phyloP scores from a whole-genome alignment of 208 protist genomes.

The Leishmania martiniquensis region DNA sequence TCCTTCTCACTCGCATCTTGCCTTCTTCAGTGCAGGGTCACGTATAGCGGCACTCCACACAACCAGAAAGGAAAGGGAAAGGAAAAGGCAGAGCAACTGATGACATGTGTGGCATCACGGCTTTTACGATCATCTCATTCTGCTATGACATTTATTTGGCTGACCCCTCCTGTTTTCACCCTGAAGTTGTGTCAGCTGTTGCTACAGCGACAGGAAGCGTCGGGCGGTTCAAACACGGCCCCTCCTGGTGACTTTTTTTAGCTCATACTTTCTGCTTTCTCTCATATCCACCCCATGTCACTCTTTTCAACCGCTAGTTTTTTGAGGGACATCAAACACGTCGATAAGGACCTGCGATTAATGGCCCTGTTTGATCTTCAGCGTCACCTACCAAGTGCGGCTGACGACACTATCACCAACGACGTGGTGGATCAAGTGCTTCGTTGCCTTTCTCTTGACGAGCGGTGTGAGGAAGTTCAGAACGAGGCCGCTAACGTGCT shows the following conservation, averaged over 20 bases:
- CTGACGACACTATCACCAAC: conserved; percentile 9
- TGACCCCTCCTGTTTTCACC: background rate
- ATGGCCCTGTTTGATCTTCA: conserved; percentile 78
- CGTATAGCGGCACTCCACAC: no score
- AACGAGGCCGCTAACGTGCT: conserved; percentile 37
- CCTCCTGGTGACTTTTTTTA: background rate
- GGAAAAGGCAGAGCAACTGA: no score
- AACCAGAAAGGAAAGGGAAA: no score
- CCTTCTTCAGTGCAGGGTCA: background rate
- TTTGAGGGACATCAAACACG: conserved; percentile 52
- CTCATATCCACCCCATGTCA: conserved; percentile 1
- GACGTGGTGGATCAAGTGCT: conserved; percentile 40
- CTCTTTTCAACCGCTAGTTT: conserved; percentile 42
- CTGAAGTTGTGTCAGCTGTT: background rate
- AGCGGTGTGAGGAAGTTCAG: conserved; percentile 41
- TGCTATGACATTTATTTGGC: background rate
- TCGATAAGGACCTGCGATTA: conserved; percentile 65
- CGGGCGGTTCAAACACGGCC: background rate
- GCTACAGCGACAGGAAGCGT: background rate
- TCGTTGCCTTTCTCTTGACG: conserved; percentile 42
- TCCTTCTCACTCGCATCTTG: no score
- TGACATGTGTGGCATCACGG: no score
- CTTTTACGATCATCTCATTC: background rate
- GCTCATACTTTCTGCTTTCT: background rate
- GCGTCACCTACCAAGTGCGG: conserved; percentile 28